Conservation (phyloP, 176 grass and related monocot genomes). For the Aechmea fasciata region DNA sequence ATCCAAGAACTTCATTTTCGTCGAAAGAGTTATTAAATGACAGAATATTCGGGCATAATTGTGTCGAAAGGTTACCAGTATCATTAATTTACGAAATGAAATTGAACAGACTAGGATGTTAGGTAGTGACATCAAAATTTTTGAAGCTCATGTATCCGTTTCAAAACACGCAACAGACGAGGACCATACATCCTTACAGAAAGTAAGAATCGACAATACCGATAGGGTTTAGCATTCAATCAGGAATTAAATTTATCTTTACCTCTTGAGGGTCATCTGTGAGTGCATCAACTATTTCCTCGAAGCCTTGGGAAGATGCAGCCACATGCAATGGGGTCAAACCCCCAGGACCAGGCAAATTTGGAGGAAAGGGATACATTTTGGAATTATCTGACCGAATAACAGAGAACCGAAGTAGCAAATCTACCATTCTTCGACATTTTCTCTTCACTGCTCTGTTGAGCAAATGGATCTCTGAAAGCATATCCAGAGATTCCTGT, state of each 20-base stretch:
- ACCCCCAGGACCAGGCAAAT: constrained; percentile 62
- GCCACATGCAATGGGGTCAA: constrained; percentile 80
- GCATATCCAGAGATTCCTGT: constrained; percentile 65
- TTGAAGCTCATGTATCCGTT: too few species aligned
- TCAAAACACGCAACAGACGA: not conserved
- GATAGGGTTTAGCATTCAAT: not conserved
- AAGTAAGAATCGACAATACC: not conserved
- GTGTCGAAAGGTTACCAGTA: too few species aligned
- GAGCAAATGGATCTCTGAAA: constrained; percentile 64
- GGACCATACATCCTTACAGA: constrained; percentile 4
- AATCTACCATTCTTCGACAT: constrained; percentile 65
- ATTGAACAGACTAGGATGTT: too few species aligned
- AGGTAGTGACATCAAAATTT: too few species aligned
- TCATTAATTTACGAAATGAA: too few species aligned
- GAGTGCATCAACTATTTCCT: constrained; percentile 79
- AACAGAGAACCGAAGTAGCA: constrained; percentile 66
- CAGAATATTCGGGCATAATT: too few species aligned
- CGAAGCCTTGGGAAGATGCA: constrained; percentile 49
- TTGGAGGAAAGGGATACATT: constrained; percentile 60
- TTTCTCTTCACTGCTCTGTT: constrained; percentile 94
- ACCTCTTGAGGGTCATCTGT: constrained; percentile 92
- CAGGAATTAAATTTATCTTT: not conserved
- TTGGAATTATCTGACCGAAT: constrained; percentile 35
- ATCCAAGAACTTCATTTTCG: too few species aligned
- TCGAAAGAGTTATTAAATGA: too few species aligned